A percentile compares a stretch with the other conserved stretches of the same genome.
phyloP scores from a whole-genome alignment of 2,329 filamentous ascomycete genomes.

The Hymenoscyphus fraxineus region DNA sequence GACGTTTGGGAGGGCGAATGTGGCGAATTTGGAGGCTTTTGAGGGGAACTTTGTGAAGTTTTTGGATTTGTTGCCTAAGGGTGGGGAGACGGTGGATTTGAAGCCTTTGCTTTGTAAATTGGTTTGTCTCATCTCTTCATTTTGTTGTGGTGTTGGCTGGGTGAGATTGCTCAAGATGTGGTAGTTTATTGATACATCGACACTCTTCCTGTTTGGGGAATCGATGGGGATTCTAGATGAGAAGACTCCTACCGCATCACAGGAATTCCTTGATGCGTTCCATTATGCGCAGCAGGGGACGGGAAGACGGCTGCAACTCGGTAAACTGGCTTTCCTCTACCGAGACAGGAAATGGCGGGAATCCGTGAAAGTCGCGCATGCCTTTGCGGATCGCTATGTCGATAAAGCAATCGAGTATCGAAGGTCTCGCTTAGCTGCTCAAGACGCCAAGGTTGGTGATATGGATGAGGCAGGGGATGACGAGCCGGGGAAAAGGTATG shows the following conservation, averaged over 20 bases:
- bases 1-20: slow-evolving; percentile 47
- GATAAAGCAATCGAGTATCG: slow-evolving; percentile 14
- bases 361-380: slow-evolving; percentile 18
- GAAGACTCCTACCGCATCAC: neutral
- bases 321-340: slow-evolving; percentile 18
- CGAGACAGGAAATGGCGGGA: slow-evolving; percentile 21
- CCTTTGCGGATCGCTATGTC: slow-evolving; percentile 19
- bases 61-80: slow-evolving; percentile 1
- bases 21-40: slow-evolving; percentile 63
- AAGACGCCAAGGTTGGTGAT: slow-evolving; percentile 18
- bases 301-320: slow-evolving; percentile 23
- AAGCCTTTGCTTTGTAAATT: slow-evolving; percentile 8
- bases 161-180: slow-evolving; percentile 53
- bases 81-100: slow-evolving; percentile 35
- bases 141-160: slow-evolving; percentile 49
- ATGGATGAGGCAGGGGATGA: slow-evolving; percentile 4
- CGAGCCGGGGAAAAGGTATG: neutral
- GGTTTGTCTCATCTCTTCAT: neutral
- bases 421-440: neutral
- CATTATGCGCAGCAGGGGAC: slow-evolving; percentile 30
- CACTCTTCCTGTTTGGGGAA: slow-evolving; percentile 60
- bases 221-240: slow-evolving; percentile 43
- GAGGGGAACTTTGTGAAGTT: slow-evolving; percentile 51
- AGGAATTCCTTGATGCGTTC: slow-evolving; percentile 34
- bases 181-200: slow-evolving; percentile 33